Conservation (phyloP, 495 filamentous ascomycete species). For the Neurospora sp. region DNA sequence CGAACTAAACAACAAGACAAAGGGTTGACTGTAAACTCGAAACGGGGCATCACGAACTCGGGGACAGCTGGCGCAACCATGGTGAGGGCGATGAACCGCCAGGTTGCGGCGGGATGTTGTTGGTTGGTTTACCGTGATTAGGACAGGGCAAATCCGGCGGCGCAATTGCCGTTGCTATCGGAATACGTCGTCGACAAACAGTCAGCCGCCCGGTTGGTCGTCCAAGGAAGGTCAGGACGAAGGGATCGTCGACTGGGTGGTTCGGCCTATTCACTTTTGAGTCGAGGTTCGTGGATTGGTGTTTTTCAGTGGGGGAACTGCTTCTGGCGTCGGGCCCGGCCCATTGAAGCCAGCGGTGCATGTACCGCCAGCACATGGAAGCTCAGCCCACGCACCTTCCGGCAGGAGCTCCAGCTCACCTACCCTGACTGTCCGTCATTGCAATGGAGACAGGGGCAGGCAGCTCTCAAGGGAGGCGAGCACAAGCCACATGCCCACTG, state of each 20-base stretch:
- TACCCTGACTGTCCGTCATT: not conserved
- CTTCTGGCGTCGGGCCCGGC: not conserved
- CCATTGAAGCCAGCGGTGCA: not conserved
- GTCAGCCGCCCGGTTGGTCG: not conserved
- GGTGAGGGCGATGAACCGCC: constrained; percentile 22
- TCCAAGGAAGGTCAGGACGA: not conserved
- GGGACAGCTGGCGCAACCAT: constrained; percentile 88
- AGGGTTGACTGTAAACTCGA: not conserved
- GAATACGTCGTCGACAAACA: not conserved
- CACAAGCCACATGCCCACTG: not conserved
- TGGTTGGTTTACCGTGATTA: not conserved
- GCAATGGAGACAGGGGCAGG: not conserved
- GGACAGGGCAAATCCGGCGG: not conserved
- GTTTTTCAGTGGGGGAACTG: not conserved
- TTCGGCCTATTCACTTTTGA: not conserved
- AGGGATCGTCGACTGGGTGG: not conserved
- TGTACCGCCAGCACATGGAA: not conserved
- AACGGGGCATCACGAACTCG: constrained; percentile 52
- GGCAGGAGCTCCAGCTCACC: not conserved
- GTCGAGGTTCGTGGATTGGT: not conserved
- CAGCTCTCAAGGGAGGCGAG: not conserved
- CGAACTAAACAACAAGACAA: not conserved
- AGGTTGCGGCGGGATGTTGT: not conserved
- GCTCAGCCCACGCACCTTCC: not conserved
- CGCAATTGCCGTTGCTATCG: not conserved